Evolutionary conservation across 2,329 filamentous ascomycete species (phyloP).

Genomic region (Diplocarpon mali): DNA sequence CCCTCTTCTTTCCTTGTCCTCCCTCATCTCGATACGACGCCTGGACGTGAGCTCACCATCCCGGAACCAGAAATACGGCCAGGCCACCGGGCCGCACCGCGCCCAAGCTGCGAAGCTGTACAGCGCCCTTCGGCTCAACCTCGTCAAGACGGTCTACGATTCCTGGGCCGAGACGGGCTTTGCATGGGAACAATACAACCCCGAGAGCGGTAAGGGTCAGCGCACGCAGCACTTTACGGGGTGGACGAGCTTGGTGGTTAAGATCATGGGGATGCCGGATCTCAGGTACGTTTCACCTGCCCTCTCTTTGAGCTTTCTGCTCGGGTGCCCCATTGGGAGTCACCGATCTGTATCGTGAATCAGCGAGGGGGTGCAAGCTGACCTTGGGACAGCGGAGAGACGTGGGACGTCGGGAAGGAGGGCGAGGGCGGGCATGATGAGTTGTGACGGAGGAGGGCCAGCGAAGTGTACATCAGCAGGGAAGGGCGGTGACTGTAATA

Average conservation of each 20-base stretch:
- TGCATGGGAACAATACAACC: conserved; percentile 97
- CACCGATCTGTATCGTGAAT: too few relatives aligned
- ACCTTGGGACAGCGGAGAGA: too few relatives aligned
- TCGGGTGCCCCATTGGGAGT: too few relatives aligned
- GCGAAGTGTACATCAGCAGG: neutral
- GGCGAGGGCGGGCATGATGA: conserved; percentile 16
- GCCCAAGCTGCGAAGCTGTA: conserved; percentile 63
- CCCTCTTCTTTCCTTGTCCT: neutral
- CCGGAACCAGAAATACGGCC: conserved; percentile 44
- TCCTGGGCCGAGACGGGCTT: conserved; percentile 89
- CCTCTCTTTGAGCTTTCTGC: conserved; percentile 10
- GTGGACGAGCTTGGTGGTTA: conserved; percentile 97
- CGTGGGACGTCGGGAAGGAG: neutral
- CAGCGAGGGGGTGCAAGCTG: too few relatives aligned
- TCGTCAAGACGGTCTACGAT: conserved; percentile 80
- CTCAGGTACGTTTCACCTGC: too few relatives aligned
- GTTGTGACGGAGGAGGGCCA: conserved; percentile 7
- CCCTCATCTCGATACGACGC: neutral
- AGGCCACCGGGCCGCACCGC: conserved; percentile 53
- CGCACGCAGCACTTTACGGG: conserved; percentile 96
- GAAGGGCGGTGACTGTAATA: too few relatives aligned
- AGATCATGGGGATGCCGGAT: conserved; percentile 92
- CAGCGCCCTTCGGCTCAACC: conserved; percentile 63
- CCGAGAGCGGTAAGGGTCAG: conserved; percentile 86
- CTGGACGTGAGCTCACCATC: conserved; percentile 5